Base-by-base conservation (phyloP, 306 rosid genomes). In the Cajanus cajan region DNA sequence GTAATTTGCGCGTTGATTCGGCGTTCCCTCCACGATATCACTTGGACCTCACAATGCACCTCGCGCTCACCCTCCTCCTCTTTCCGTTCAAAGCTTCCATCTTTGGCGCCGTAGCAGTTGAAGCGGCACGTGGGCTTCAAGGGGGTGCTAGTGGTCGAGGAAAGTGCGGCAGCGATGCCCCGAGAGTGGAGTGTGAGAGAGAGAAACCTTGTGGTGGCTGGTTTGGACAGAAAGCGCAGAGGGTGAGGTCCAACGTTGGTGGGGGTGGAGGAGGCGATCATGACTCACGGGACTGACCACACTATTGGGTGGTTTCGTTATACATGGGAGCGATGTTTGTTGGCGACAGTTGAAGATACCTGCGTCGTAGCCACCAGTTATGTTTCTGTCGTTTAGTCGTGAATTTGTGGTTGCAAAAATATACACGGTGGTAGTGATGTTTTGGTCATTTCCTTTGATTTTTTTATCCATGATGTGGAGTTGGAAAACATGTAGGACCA, bases 21-120 rank as follows among this genome's bases (percentile, higher is more conserved):
- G 10, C 98, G 87, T 76, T 92, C 98, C 79, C 97, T 82, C 98
- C 98, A 90, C 13, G 98, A 95, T 7, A 95, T 82, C 24, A 91
- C 93, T 62, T 95, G 87, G 34, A 95, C 88, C 80, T 95, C 95
- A 73, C 98, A 92, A 40, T 80, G 82, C 48, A 89, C 98, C 37
- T 67, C 86, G 0, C 82, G 81, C 76, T 90, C 92, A 25, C 51
- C 82, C 4, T 66, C 67, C 5, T 55, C 79, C 8, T 43, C 81
- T 14, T 73, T 15, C 31, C 9, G 77, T 15, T 8, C 25, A 31
- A 54, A 82, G 68, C 48, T 52, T 22, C 63, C 70, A 21, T 65
- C 80, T 55, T 68, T 64, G n/a, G 6, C 62, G 22, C 71, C 25
- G 70, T 19, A 16, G 61, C 13, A 4, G 62, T 74, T 74, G 55